Percentiles rank a stretch among this genome's conserved stretches.
These are phyloP conservation scores for Sophora flavescens DNA, from an alignment of 306 rosid species.

Conservation along the genomic window DNA sequence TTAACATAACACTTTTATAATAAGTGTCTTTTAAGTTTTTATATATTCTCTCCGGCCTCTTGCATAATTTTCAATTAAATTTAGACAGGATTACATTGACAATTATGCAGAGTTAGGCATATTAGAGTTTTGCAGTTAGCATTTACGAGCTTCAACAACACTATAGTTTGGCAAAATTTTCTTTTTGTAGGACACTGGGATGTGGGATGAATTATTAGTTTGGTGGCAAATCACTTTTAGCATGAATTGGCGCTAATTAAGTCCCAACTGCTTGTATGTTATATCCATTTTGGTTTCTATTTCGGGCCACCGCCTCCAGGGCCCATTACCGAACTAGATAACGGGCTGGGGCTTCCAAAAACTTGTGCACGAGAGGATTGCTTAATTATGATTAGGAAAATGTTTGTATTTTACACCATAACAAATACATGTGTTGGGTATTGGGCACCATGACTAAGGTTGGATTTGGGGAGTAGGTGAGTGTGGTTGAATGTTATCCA, in stretches of 20 bases:
- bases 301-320: not conserved
- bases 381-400: not conserved
- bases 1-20: too few species aligned
- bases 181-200: not conserved
- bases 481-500: too few species aligned
- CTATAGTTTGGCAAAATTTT: slow-evolving; percentile 10
- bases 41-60: too few species aligned
- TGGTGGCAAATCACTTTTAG: slow-evolving; percentile 9
- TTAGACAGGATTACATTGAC: too few species aligned
- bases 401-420: too few species aligned
- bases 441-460: too few species aligned
- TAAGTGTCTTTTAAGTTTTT: too few species aligned
- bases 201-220: not conserved
- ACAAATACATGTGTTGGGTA: too few species aligned
- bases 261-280: not conserved
- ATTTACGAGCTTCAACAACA: slow-evolving; percentile 2
- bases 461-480: too few species aligned
- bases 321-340: not conserved
- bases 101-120: not conserved
- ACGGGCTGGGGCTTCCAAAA: not conserved
- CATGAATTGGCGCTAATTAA: not conserved
- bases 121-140: not conserved
- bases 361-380: not conserved
- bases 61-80: too few species aligned
- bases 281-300: not conserved